phyloP scores from a whole-genome alignment of 2,329 filamentous ascomycete genomes.

The Aspergillus caelatus region DNA sequence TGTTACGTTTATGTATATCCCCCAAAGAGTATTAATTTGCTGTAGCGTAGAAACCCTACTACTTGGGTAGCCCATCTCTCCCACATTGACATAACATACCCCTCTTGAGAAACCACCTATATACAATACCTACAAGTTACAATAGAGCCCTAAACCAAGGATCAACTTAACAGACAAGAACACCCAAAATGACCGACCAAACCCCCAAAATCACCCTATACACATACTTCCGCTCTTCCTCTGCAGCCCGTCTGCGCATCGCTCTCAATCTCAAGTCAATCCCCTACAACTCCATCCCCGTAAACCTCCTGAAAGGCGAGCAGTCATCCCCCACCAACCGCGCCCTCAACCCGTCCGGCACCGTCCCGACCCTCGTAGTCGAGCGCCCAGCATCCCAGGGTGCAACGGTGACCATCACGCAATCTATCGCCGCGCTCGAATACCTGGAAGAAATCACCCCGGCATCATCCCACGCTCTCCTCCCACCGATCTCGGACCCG shows the following conservation, averaged over 20 bases:
- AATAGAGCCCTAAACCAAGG: background rate
- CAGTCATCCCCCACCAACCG: conserved; percentile 52
- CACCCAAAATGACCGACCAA: conserved; percentile 22
- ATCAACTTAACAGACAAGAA: background rate
- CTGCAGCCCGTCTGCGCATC: conserved; percentile 64
- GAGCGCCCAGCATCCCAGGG: conserved; percentile 20
- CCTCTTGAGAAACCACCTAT: background rate
- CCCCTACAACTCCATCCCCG: conserved; percentile 48
- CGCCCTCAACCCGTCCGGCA: conserved; percentile 56
- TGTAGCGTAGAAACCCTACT: background rate
- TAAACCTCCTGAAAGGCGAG: conserved; percentile 60
- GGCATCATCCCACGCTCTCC: conserved; percentile 44
- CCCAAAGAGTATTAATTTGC: background rate
- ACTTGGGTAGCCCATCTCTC: background rate
- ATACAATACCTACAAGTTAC: background rate
- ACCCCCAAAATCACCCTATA: conserved; percentile 47
- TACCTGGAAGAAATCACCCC: conserved; percentile 62
- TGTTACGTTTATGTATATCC: background rate
- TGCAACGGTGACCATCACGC: conserved; percentile 49
- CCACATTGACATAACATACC: background rate
- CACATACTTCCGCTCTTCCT: conserved; percentile 66
- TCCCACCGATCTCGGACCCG: conserved; percentile 49
- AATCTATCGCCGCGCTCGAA: conserved; percentile 64
- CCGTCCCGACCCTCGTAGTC: conserved; percentile 58
- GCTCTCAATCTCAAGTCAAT: conserved; percentile 60